phyloP scores from a whole-genome alignment of 2,329 filamentous ascomycete genomes.

The Trichophyton schoenleinii region DNA sequence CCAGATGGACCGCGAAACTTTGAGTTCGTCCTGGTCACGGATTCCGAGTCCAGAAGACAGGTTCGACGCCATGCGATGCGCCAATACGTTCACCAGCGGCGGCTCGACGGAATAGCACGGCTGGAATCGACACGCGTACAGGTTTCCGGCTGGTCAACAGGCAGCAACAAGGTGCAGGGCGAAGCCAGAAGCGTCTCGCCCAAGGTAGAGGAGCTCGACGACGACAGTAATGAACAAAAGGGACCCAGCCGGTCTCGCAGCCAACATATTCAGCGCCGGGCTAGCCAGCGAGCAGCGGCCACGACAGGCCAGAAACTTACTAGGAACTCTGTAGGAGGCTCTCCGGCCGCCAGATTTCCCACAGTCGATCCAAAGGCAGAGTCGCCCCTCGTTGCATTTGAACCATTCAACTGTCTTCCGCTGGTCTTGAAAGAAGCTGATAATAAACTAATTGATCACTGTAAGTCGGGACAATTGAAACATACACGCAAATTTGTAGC shows the following conservation, averaged over 20 bases:
- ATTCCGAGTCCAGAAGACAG: slow-evolving; percentile 22
- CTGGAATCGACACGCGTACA: slow-evolving; percentile 20
- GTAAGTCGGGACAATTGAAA: slow-evolving; percentile 14
- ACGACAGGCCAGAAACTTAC: background rate
- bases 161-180: background rate
- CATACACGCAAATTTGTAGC: background rate
- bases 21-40: slow-evolving; percentile 24
- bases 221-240: slow-evolving; percentile 5
- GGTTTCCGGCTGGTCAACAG: slow-evolving; percentile 17
- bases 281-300: background rate
- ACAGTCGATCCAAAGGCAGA: background rate
- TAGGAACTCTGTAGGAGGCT: background rate
- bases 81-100: slow-evolving; percentile 24
- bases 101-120: slow-evolving; percentile 23
- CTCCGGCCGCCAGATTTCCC: background rate
- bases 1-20: slow-evolving; percentile 18
- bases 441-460: slow-evolving; percentile 23
- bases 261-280: background rate
- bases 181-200: slow-evolving; percentile 1
- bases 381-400: slow-evolving; percentile 6
- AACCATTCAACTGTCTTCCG: slow-evolving; percentile 22
- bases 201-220: slow-evolving; percentile 11
- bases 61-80: slow-evolving; percentile 27
- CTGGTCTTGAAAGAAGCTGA: slow-evolving; percentile 17
- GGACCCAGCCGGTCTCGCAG: background rate